Evolutionary conservation across 345 rosid genomes (phyloP).

Genomic region (Passiflora organensis): DNA sequence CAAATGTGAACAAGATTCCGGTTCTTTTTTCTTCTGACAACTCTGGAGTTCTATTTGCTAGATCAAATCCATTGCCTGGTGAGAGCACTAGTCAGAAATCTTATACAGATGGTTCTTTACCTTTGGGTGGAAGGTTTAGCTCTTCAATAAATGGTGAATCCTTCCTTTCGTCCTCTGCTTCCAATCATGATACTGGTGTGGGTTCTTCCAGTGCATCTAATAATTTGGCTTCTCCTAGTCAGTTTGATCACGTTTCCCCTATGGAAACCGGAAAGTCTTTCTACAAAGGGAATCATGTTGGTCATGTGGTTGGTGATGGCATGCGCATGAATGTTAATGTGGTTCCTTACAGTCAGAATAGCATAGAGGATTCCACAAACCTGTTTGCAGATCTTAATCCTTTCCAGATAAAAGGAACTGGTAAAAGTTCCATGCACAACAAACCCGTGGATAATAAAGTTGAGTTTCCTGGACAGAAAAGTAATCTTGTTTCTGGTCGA

Average conservation of each 20-base stretch:
- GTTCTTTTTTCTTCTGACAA: constrained; percentile 41
- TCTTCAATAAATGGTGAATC: constrained; percentile 33
- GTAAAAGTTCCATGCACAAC: constrained; percentile 48
- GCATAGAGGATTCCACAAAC: constrained; percentile 58
- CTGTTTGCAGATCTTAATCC: constrained; percentile 97
- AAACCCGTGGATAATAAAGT: constrained; percentile 47
- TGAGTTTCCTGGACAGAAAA: constrained; percentile 49
- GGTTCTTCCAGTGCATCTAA: constrained; percentile 50
- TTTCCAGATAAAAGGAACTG: constrained; percentile 78
- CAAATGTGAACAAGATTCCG: constrained; percentile 42
- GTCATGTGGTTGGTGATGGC: constrained; percentile 48
- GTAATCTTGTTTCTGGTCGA: constrained; percentile 49
- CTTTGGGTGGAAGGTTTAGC: constrained; percentile 31
- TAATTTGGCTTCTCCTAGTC: constrained; percentile 36
- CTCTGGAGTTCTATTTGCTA: constrained; percentile 31
- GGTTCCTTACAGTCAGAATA: constrained; percentile 61
- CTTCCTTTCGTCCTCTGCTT: constrained; percentile 27
- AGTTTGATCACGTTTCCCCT: constrained; percentile 44
- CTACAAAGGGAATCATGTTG: constrained; percentile 59
- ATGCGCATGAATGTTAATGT: constrained; percentile 65
- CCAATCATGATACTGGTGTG: constrained; percentile 38
- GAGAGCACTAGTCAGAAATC: constrained; percentile 67
- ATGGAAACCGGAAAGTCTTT: constrained; percentile 40
- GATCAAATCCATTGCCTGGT: constrained; percentile 44
- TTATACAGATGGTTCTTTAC: constrained; percentile 27